Percentiles rank a stretch among this genome's conserved stretches.
phyloP scores from a whole-genome alignment of 768 basidiomycete species.

The Mycena vitilis region DNA sequence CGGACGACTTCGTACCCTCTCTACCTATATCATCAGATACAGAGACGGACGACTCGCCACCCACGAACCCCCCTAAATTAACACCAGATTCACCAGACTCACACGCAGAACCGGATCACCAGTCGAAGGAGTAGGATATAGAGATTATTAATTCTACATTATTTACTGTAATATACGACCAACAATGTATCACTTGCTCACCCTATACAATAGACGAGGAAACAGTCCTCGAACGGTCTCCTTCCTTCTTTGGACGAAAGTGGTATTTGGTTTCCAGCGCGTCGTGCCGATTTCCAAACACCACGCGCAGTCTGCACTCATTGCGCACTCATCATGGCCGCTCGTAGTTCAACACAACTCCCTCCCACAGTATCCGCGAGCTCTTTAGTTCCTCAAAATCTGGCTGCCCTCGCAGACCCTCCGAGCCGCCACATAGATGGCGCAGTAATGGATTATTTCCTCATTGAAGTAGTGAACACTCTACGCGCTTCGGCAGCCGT shows the following conservation, averaged over 20 bases:
- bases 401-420: conserved; percentile 74
- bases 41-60: neutral
- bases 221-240: neutral
- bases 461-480: conserved; percentile 83
- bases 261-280: conserved; percentile 7
- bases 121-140: conserved; percentile 1
- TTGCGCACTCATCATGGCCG: conserved; percentile 42
- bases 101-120: neutral
- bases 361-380: conserved; percentile 40
- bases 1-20: too few species aligned
- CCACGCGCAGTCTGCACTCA: conserved; percentile 9
- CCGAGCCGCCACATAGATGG: conserved; percentile 71
- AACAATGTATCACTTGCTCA: conserved; percentile 25
- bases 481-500: conserved; percentile 80
- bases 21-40: neutral
- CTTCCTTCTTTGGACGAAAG: neutral
- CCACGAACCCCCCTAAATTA: neutral
- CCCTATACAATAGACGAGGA: neutral
- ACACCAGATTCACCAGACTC: neutral
- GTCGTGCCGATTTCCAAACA: neutral
- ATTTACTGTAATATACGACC: conserved; percentile 21
- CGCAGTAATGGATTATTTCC: conserved; percentile 85
- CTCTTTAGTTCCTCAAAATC: conserved; percentile 42
- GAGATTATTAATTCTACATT: conserved; percentile 23
- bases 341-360: conserved; percentile 48